These are phyloP conservation scores for Ascocoryne sarcoides DNA, from an alignment of 2,329 filamentous ascomycete species.

Conservation along the genomic window DNA sequence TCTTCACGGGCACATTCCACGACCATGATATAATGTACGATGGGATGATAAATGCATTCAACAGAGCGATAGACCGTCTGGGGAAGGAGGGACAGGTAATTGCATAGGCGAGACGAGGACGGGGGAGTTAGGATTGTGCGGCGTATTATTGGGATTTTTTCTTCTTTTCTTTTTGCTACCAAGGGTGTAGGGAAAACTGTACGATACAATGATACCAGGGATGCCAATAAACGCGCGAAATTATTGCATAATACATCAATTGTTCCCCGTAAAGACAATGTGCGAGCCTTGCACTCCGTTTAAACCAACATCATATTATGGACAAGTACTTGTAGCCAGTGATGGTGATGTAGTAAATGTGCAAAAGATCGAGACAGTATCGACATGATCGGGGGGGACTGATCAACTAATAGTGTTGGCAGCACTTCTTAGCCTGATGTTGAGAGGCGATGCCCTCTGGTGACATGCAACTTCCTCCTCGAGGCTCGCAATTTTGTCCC, in stretches of 20 bases:
- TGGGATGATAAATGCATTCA: conserved; percentile 12
- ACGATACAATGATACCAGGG: conserved; percentile 3
- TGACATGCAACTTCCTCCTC: no score
- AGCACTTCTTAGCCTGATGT: no score
- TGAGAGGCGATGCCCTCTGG: no score
- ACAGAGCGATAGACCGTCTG: conserved; percentile 9
- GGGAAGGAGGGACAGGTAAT: conserved; percentile 6
- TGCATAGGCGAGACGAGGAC: conserved; percentile 3
- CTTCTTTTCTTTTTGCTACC: conserved; percentile 4
- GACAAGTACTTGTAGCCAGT: no score
- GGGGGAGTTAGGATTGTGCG: conserved; percentile 4
- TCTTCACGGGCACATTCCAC: conserved; percentile 16
- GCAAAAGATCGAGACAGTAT: no score
- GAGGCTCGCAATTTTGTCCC: no score
- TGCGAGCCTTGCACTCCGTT: no score
- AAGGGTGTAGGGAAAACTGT: conserved; percentile 3
- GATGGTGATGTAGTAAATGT: no score
- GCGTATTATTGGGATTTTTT: conserved; percentile 1
- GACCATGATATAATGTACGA: conserved; percentile 17
- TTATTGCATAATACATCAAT: conserved; percentile 13
- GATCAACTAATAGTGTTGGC: no score
- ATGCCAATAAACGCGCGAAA: conserved; percentile 12
- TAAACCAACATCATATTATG: no score
- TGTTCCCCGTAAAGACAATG: conserved; percentile 11
- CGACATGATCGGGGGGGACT: no score